Base-by-base conservation (phyloP, 2,329 filamentous ascomycete genomes). In the Lachnellula hyalina region DNA sequence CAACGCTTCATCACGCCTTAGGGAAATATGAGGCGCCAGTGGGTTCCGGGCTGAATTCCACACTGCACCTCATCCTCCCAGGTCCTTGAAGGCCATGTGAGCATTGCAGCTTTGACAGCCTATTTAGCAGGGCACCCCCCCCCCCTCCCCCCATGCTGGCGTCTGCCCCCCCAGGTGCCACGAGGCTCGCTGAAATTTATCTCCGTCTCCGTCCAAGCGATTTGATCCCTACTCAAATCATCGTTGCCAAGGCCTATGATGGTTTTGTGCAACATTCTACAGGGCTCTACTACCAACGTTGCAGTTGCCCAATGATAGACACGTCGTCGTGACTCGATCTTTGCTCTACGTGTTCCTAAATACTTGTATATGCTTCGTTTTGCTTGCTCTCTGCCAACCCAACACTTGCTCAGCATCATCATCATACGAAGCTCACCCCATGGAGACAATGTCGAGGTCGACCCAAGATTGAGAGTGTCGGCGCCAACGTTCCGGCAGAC, bases 161-260 rank as follows among this genome's bases (percentile, higher is more conserved):
- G 28, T 23, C 49, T 47, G 41, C 32, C 52, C 52, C 58, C 49
- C 51, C 44, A 12, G 21, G 40, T 51, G 55, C 58, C 55, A 57
- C 58, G 53, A 60, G 58, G 57, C 28, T 41, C 35, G 46, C 28
- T 55, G 50, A 38, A 36, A 49, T 53, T 12, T 53, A 35, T 28
- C 47, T 47, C 52, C 41, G 54, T 28, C 47, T 47, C 52, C 41
- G 54, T 49, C 42, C 35, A 25, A 44, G 21, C 47, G 46, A 6
- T n/a, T 28, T 17, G n/a, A 54, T 46, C 55, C 52, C 47, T 50
- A 51, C 48, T 44, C 45, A 47, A 23, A 52, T 54, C 48, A 25
- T 46, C 23, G 36, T 45, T 49, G 52, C 52, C 48, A 52, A 38
- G 44, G 23, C 47, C 25, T n/a, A 32, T 8, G 8, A 42, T 50